Conservation (phyloP, 768 basidiomycete genomes). For the Tricholoma terreum region DNA sequence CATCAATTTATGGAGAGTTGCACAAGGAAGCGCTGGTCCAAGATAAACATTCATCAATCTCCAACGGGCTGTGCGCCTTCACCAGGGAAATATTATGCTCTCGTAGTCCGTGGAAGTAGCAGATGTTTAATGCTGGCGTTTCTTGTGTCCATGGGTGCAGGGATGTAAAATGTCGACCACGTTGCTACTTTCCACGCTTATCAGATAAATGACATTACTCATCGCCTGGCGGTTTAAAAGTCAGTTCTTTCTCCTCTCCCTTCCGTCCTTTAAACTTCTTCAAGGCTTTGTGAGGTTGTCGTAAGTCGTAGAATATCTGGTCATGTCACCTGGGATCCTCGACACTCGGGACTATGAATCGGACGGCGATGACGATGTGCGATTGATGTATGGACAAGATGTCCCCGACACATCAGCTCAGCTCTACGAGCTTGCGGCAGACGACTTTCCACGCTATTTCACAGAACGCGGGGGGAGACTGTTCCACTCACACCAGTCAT, state of each 20-base stretch:
- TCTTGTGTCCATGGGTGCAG: neutral
- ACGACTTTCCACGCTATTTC: conserved; percentile 63
- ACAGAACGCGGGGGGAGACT: conserved; percentile 55
- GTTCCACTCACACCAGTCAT: conserved; percentile 61
- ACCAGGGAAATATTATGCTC: neutral
- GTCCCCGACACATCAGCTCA: conserved; percentile 11
- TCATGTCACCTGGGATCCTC: conserved; percentile 7
- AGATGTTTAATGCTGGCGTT: neutral
- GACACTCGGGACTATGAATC: conserved; percentile 15
- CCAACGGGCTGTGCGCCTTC: neutral
- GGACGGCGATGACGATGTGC: conserved; percentile 20
- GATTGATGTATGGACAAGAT: conserved; percentile 1
- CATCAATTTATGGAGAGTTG: neutral
- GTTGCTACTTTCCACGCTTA: neutral
- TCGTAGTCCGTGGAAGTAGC: neutral
- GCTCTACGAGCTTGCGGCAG: conserved; percentile 38
- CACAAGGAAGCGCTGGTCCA: neutral
- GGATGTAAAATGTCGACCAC: neutral
- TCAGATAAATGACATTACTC: neutral
- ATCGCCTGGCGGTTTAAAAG: neutral
- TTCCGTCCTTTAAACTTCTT: neutral
- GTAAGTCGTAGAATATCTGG: neutral
- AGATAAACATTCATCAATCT: neutral
- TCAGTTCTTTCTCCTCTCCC: neutral
- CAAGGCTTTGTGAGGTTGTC: neutral